phyloP scores from a whole-genome alignment of 2,329 filamentous ascomycete species.

The Clonostachys chloroleuca region DNA sequence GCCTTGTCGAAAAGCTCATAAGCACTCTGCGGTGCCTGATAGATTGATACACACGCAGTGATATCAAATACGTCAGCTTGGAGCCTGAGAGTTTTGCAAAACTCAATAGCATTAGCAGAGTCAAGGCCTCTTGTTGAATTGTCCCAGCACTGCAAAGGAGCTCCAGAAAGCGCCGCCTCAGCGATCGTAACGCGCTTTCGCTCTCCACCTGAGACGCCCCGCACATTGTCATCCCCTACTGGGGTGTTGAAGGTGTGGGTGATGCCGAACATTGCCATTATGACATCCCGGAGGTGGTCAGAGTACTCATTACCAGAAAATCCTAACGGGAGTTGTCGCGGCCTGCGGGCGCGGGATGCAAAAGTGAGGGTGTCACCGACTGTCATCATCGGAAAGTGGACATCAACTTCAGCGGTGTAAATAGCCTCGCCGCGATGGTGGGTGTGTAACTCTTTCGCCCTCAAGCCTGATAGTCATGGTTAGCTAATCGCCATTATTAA shows the following conservation, averaged over 20 bases:
- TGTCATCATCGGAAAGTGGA: constrained; percentile 54
- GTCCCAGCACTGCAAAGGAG: constrained; percentile 22
- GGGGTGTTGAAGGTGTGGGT: constrained; percentile 46
- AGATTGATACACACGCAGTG: constrained; percentile 44
- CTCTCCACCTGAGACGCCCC: constrained; percentile 48
- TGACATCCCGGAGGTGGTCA: constrained; percentile 43
- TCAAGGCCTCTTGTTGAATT: constrained; percentile 50
- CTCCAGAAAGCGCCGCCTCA: constrained; percentile 15
- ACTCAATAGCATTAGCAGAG: constrained; percentile 47
- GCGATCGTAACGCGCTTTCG: constrained; percentile 26
- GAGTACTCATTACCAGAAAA: constrained; percentile 32
- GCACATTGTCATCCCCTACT: constrained; percentile 49
- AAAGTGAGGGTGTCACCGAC: constrained; percentile 59
- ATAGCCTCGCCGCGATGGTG: constrained; percentile 55
- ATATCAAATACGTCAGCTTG: constrained; percentile 39
- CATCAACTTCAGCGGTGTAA: constrained; percentile 62
- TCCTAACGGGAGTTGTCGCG: constrained; percentile 38
- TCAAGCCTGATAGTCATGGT: too few species aligned
- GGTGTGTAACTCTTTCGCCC: constrained; percentile 45
- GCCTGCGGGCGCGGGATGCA: constrained; percentile 51
- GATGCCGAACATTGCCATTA: constrained; percentile 50
- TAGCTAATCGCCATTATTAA: too few species aligned
- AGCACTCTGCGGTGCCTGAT: constrained; percentile 50
- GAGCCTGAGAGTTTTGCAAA: constrained; percentile 44
- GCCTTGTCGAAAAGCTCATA: constrained; percentile 56